Conservation (phyloP, 352 stramenopile genomes). For the Globisporangium camurandrum region DNA sequence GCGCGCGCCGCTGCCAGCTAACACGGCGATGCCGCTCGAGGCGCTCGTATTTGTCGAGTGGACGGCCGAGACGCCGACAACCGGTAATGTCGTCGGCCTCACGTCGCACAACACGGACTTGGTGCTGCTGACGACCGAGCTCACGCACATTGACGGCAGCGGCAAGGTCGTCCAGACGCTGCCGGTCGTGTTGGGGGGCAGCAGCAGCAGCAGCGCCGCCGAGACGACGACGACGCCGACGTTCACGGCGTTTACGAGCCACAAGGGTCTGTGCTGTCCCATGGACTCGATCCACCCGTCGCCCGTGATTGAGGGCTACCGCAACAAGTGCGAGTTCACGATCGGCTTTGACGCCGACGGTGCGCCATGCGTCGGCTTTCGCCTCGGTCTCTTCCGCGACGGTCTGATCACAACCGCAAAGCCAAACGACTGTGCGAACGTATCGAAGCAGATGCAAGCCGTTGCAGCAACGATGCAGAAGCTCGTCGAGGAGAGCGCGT, state of each 20-base stretch:
- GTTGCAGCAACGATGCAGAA: constrained; percentile 62
- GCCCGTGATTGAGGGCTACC: constrained; percentile 83
- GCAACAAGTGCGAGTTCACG: constrained; percentile 98
- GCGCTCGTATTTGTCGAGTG: constrained; percentile 37
- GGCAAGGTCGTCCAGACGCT: constrained; percentile 27
- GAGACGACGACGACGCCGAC: no score
- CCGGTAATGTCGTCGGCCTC: constrained; percentile 30
- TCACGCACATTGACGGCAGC: constrained; percentile 35
- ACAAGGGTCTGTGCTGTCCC: constrained; percentile 77
- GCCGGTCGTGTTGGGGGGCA: constrained; percentile 16
- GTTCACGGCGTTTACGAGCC: constrained; percentile 63
- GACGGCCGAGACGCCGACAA: constrained; percentile 12
- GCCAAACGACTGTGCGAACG: constrained; percentile 69
- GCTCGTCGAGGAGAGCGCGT: constrained; percentile 38
- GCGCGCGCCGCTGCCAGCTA: constrained; percentile 41
- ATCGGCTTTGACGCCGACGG: constrained; percentile 80
- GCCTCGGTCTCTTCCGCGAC: constrained; percentile 75
- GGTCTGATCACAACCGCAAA: constrained; percentile 62
- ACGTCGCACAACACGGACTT: constrained; percentile 72
- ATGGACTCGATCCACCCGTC: constrained; percentile 86
- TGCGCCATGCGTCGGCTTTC: constrained; percentile 83
- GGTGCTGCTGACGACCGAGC: constrained; percentile 44
- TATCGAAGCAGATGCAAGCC: constrained; percentile 75
- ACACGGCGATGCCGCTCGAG: constrained; percentile 39
- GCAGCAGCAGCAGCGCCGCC: background rate